Evolutionary conservation across 1,284 basidiomycete species (phyloP).

Genomic region (Cryptococcus hybrid): DNA sequence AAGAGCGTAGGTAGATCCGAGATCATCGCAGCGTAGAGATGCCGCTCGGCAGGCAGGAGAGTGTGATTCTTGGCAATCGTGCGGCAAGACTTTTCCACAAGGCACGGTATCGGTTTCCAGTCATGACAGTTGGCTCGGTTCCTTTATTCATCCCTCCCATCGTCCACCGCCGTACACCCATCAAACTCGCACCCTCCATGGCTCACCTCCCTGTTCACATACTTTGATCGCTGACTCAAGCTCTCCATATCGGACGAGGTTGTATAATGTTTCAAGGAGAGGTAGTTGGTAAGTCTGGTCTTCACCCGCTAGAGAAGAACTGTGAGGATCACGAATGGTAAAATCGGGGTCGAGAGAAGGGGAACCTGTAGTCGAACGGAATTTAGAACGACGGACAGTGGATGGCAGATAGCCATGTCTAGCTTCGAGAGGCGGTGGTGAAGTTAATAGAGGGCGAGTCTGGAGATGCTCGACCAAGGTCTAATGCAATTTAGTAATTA

Average conservation of each 20-base stretch:
- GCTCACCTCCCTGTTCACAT: slow-evolving; percentile 78
- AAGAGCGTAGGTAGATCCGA: slow-evolving; percentile 76
- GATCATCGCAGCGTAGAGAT: slow-evolving; percentile 81
- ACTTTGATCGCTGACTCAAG: slow-evolving; percentile 79
- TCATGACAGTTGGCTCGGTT: slow-evolving; percentile 4
- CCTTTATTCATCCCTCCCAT: slow-evolving; percentile 43
- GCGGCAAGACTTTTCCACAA: slow-evolving; percentile 84
- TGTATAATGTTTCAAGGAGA: slow-evolving; percentile 42
- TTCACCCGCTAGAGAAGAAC: slow-evolving; percentile 39
- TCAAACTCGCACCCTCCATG: slow-evolving; percentile 67
- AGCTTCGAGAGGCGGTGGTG: slow-evolving; percentile 40
- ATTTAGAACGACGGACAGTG: slow-evolving; percentile 35
- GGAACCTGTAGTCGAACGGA: slow-evolving; percentile 8
- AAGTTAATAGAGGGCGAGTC: slow-evolving; percentile 33
- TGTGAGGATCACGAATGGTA: slow-evolving; percentile 43
- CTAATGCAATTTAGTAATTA: slow-evolving; percentile 7
- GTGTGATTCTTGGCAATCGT: slow-evolving; percentile 69
- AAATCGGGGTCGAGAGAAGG: slow-evolving; percentile 47
- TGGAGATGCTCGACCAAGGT: slow-evolving; percentile 45
- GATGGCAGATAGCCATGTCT: slow-evolving; percentile 45
- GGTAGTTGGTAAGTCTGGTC: slow-evolving; percentile 45
- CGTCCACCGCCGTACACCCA: slow-evolving; percentile 42
- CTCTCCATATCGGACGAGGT: slow-evolving; percentile 57
- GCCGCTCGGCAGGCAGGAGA: slow-evolving; percentile 71
- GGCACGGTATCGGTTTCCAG: slow-evolving; percentile 67